Evolutionary conservation across 148 eudicot species (phyloP), one percentile per base, ranked within the genome.

Genomic region (Nyssa sinensis): DNA sequence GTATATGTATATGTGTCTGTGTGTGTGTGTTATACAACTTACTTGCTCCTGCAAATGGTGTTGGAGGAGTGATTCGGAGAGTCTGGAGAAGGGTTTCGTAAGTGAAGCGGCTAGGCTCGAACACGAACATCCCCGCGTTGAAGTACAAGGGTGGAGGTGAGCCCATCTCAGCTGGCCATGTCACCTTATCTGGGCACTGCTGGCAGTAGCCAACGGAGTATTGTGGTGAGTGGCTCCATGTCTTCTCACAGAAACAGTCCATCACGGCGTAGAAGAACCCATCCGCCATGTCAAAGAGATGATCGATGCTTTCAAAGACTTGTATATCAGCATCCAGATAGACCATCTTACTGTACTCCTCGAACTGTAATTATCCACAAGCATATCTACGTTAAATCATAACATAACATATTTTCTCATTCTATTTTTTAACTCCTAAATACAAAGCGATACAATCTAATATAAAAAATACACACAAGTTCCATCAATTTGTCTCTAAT

Each of bases 191-290:
- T 5, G 83, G 83, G 83, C 83, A 76, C 37, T 80, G 83, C 39
- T 80, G 83, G 71, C 83, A 80, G 31, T 80, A 80, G 13, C 83
- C 83, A 21, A 75, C 28, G n/a, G 83, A 66, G 37, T 64, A 80
- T 66, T 80, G 83, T 2, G 75, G 75, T 17, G 83, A 60, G 69
- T 75, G 79, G 73, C 76, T 75, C 83, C 83, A 80, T 35, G 83
- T 80, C 73, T 80, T 71, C 76, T 80, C 83, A 39, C 83, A 80
- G 69, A 80, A 80, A 41, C 83, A 80, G 58, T 80, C 83, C 83
- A 71, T 80, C 8, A 80, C 83, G 1, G 79, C 83, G 14, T 80
- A 80, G 30, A 80, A 80, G 59, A 71, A 61, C 9, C 83, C 83
- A 19, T 75, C 67, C 1, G 83, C 64, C 44, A 55, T 60, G 75